phyloP scores from a whole-genome alignment of 1,284 basidiomycete genomes.

The Trichosporon sp. region DNA sequence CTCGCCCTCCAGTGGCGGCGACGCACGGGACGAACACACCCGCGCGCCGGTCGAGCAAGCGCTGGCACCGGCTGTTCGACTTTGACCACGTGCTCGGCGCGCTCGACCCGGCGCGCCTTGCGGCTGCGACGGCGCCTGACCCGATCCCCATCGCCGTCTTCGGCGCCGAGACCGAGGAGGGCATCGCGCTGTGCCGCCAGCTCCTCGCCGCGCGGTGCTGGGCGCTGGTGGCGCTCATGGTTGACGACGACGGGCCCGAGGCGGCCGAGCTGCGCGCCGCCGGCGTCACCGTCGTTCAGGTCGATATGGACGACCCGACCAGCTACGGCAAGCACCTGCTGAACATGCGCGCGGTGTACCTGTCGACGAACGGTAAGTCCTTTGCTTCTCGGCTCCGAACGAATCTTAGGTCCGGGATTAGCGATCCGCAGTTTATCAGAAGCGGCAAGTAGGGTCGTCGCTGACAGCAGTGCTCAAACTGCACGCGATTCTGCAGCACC shows the following conservation, averaged over 20 bases:
- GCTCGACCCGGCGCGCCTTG: conserved; percentile 22
- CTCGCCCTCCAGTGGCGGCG: background rate
- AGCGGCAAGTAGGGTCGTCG: background rate
- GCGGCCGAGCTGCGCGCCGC: conserved; percentile 9
- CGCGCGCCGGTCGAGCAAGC: background rate
- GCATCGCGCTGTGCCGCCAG: conserved; percentile 15
- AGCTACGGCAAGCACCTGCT: conserved; percentile 22
- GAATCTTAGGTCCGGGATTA: background rate
- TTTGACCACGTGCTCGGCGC: conserved; percentile 27
- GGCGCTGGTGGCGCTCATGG: conserved; percentile 13
- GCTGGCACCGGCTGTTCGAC: conserved; percentile 12
- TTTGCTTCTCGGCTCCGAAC: background rate
- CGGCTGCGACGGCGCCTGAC: conserved; percentile 14
- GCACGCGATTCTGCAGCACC: conserved; percentile 22
- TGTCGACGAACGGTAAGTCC: conserved; percentile 20
- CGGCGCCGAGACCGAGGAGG: conserved; percentile 27
- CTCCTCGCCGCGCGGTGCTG: conserved; percentile 11
- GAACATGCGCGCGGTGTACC: conserved; percentile 24
- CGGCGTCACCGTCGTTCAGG: conserved; percentile 24
- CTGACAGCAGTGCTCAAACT: conserved; percentile 17
- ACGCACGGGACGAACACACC: background rate
- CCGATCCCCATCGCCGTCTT: conserved; percentile 26
- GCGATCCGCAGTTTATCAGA: background rate
- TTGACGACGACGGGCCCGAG: conserved; percentile 9
- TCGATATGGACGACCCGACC: conserved; percentile 26